Base-by-base conservation (phyloP, 371 early-diverging fungal genomes). In the Mucor indicus region DNA sequence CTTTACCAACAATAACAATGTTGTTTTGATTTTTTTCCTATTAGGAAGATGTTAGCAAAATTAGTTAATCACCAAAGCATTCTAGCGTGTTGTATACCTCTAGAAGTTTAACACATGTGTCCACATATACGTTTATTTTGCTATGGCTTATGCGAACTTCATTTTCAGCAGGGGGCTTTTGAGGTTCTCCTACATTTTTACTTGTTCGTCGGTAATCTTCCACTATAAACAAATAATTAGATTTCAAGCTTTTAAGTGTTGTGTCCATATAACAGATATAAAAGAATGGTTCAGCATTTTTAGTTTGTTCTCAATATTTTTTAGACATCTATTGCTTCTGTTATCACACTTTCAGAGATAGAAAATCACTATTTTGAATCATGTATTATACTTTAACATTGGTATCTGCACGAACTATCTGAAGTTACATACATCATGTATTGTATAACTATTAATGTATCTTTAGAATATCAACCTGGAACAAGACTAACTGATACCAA, bases 1-100 rank as follows among this genome's bases (percentile, higher is more conserved):
- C 84, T 44, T 79, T 67, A 0, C 77, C 73, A 2, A 64, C 59
- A 5, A 76, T 8, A 2, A 72, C 52, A 32, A 72, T 62, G 19
- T 44, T 46, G 1, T 45, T 25, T 24, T 58, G 44, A 21, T 53
- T 52, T 17, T 69, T 37, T 17, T 64, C 51, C 51, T 58, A 20
- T 24, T 11, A 4, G 25, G 4, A 12, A 25, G 20, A 10, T 17
- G 44, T 21, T 42, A 3, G 13, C 7, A 21, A 32, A 32, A 33
- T 33, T 40, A 16, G 10, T 13, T 33, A 24, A 22, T 3, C 5
- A 31, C 4, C 23, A 3, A 17, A 37, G 13, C 13, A 13, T 44
- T 29, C 13, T 2, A 22, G 19, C 27, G 27, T 12, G 4, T 3
- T 1, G 37, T 32, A 51, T 58, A 75, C 72, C 50, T 64, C 57